phyloP scores from a whole-genome alignment of 2,329 filamentous ascomycete species.

The Amphichorda felina region DNA sequence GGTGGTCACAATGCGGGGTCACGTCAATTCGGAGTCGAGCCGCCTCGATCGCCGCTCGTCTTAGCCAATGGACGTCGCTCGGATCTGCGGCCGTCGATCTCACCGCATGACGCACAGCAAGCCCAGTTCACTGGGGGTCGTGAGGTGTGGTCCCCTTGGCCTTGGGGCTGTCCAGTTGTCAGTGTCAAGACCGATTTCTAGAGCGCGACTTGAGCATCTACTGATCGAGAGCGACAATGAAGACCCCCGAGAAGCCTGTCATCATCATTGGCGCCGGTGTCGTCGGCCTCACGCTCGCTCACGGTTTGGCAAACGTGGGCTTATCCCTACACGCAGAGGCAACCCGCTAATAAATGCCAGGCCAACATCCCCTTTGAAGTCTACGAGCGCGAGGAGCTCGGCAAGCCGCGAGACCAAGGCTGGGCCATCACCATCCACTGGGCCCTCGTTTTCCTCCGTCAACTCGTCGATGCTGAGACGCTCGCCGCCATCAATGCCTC shows the following conservation, averaged over 20 bases:
- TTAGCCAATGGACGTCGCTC: too few species aligned
- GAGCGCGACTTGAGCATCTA: too few species aligned
- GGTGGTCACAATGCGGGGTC: too few species aligned
- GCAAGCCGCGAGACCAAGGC: constrained; percentile 19
- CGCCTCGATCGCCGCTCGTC: too few species aligned
- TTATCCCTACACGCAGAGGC: not conserved
- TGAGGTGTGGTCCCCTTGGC: too few species aligned
- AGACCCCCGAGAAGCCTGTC: constrained; percentile 10
- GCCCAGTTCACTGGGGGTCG: too few species aligned
- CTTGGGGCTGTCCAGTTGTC: too few species aligned
- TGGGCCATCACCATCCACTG: constrained; percentile 48
- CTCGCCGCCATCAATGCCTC: constrained; percentile 4
- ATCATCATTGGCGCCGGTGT: constrained; percentile 24
- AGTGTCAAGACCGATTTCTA: too few species aligned
- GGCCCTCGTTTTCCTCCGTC: constrained; percentile 20
- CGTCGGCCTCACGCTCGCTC: constrained; percentile 22
- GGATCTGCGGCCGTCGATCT: too few species aligned
- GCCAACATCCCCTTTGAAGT: constrained; percentile 16
- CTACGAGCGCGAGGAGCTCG: constrained; percentile 11
- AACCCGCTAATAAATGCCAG: constrained; percentile 6
- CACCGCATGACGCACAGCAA: too few species aligned
- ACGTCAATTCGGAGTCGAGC: too few species aligned
- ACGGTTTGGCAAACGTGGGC: constrained; percentile 20
- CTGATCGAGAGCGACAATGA: not conserved
- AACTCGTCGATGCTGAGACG: constrained; percentile 1